These are phyloP conservation scores for Phylloporus arenicola DNA, from an alignment of 768 basidiomycete genomes.

Conservation along the genomic window DNA sequence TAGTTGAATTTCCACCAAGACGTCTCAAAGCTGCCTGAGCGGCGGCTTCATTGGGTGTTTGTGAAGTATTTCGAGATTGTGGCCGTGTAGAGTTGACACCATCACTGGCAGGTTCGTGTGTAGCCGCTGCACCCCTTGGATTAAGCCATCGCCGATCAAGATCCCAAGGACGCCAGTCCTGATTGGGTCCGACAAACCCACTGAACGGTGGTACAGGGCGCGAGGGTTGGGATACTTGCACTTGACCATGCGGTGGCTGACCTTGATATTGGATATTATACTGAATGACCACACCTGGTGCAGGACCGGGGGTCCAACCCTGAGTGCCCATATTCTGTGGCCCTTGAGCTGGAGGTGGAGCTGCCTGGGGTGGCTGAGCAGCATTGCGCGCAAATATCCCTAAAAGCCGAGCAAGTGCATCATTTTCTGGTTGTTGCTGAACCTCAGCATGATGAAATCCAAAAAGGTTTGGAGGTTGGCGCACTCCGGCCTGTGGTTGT, in stretches of 20 bases:
- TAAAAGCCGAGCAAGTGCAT: slow-evolving; percentile 32
- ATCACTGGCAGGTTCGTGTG: slow-evolving; percentile 8
- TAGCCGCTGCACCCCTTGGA: slow-evolving; percentile 4
- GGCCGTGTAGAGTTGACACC: slow-evolving; percentile 4
- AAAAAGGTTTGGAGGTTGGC: slow-evolving; percentile 28
- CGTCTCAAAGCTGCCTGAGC: slow-evolving; percentile 64
- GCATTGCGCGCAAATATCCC: slow-evolving; percentile 53
- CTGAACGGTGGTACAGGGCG: slow-evolving; percentile 49
- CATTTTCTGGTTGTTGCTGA: slow-evolving; percentile 38
- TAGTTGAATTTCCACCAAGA: slow-evolving; percentile 16
- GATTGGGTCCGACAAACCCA: slow-evolving; percentile 62
- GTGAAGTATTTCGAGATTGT: slow-evolving; percentile 7
- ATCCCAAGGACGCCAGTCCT: slow-evolving; percentile 64
- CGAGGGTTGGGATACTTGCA: slow-evolving; percentile 23
- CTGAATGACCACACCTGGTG: slow-evolving; percentile 51
- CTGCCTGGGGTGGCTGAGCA: slow-evolving; percentile 36
- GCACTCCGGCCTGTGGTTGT: slow-evolving; percentile 28
- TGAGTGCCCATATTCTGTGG: slow-evolving; percentile 31
- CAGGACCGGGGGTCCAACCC: slow-evolving; percentile 33
- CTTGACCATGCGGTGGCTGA: slow-evolving; percentile 32
- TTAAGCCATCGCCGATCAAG: slow-evolving; percentile 31
- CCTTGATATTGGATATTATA: slow-evolving; percentile 60
- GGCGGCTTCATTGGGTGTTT: slow-evolving; percentile 49
- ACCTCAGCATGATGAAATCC: slow-evolving; percentile 24
- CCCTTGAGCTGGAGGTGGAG: slow-evolving; percentile 26